A percentile compares a stretch with the other conserved stretches of the same genome.
Conservation (phyloP, 352 stramenopile genomes). For the Phytophthora cactorum region DNA sequence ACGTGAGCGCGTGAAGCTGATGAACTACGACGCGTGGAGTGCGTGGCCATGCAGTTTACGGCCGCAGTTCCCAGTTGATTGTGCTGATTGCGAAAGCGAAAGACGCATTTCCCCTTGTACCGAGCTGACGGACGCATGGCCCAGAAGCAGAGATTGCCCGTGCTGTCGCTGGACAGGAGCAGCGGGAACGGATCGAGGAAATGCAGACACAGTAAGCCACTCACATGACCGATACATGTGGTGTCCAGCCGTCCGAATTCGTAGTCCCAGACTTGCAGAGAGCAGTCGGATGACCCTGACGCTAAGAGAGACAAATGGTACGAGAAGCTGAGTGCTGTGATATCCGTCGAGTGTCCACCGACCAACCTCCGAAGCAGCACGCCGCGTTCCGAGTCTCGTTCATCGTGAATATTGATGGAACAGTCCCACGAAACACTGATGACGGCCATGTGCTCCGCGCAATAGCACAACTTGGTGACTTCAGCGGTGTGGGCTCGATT, state of each 20-base stretch:
- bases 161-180: conserved; percentile 71
- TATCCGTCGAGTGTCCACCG: conserved; percentile 78
- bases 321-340: conserved; percentile 81
- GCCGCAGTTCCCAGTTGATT: conserved; percentile 43
- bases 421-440: conserved; percentile 86
- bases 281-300: conserved; percentile 70
- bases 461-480: conserved; percentile 84
- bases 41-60: conserved; percentile 53
- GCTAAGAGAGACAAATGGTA: conserved; percentile 79
- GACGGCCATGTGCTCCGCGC: conserved; percentile 84
- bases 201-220: conserved; percentile 61
- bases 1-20: conserved; percentile 1
- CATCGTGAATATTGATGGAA: conserved; percentile 85
- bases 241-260: conserved; percentile 84
- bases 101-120: conserved; percentile 78
- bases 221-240: conserved; percentile 80
- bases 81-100: conserved; percentile 73
- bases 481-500: conserved; percentile 76
- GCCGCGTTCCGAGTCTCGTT: conserved; percentile 81
- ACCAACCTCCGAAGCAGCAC: conserved; percentile 77
- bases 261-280: conserved; percentile 88
- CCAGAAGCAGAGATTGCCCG: conserved; percentile 81
- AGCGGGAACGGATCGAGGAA: conserved; percentile 83
- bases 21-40: conserved; percentile 31
- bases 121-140: conserved; percentile 61